Percentiles rank a stretch among this genome's conserved stretches.
These are phyloP conservation scores for Coemansia sp. DNA, from an alignment of 192 early-diverging fungal species.

Conservation along the genomic window DNA sequence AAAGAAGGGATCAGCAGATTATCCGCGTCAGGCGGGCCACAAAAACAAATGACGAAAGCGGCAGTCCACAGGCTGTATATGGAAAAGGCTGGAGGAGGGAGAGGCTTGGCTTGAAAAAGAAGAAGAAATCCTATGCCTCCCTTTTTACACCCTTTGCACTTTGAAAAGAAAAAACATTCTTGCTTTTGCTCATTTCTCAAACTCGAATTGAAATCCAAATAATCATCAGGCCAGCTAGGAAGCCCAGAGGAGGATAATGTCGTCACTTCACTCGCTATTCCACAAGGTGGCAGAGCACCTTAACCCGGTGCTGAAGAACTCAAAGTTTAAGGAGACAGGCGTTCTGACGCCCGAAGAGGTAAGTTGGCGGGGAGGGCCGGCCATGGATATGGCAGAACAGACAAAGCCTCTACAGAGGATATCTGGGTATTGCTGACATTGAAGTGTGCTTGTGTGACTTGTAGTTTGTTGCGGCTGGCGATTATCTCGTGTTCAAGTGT, in stretches of 20 bases:
- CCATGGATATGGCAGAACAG: background rate
- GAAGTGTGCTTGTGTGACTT: background rate
- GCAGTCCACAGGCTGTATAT: background rate
- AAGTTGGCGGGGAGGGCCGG: conserved; percentile 20
- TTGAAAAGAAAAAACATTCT: background rate
- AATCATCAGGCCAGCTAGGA: background rate
- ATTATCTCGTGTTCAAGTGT: conserved; percentile 98
- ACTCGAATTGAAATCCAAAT: background rate
- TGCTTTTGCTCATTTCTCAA: conserved; percentile 1
- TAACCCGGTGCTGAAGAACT: conserved; percentile 88
- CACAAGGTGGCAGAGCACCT: conserved; percentile 85
- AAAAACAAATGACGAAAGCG: no score
- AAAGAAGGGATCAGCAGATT: background rate
- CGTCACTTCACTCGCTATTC: conserved; percentile 64
- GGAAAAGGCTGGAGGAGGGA: background rate
- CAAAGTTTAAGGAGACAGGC: conserved; percentile 94
- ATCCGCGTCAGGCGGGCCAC: background rate
- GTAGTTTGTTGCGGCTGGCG: conserved; percentile 92
- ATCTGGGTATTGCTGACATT: background rate
- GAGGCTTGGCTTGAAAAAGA: background rate
- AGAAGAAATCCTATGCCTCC: background rate
- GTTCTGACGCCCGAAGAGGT: conserved; percentile 95
- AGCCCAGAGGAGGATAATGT: conserved; percentile 40
- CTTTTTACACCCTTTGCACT: background rate
- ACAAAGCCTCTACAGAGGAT: background rate